Percentiles rank a stretch among this genome's conserved stretches.
Conservation (phyloP, 1,284 basidiomycete species). For the Trametes pubescens region DNA sequence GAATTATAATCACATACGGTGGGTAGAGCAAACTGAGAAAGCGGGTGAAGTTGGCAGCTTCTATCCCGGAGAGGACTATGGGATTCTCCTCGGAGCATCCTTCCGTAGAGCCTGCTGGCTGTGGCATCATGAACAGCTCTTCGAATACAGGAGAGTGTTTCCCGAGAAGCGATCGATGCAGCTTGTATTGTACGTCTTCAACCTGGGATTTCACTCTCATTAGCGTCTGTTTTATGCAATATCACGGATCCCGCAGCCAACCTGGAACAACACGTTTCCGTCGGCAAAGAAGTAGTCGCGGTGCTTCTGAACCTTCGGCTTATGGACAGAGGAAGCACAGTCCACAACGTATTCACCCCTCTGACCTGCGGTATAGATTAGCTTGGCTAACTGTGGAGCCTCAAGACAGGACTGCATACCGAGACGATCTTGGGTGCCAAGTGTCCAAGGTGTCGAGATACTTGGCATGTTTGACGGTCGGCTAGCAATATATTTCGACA, state of each 20-base stretch:
- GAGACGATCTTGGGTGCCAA: background rate
- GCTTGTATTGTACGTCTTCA: constrained; percentile 25
- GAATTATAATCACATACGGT: constrained; percentile 16
- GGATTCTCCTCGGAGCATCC: constrained; percentile 29
- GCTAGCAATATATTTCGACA: background rate
- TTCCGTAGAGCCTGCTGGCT: constrained; percentile 25
- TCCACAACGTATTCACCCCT: background rate
- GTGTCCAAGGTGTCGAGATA: background rate
- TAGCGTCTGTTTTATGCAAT: background rate
- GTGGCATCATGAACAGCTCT: constrained; percentile 30
- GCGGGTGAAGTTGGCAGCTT: constrained; percentile 25
- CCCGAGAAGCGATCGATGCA: constrained; percentile 32
- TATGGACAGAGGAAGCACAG: background rate
- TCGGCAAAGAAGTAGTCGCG: constrained; percentile 32
- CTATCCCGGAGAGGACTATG: constrained; percentile 27
- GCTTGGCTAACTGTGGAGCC: background rate
- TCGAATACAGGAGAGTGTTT: constrained; percentile 31
- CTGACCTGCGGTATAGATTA: background rate
- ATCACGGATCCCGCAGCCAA: background rate
- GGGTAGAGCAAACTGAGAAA: constrained; percentile 32
- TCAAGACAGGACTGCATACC: background rate
- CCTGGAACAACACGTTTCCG: constrained; percentile 32
- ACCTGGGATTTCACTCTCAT: constrained; percentile 10
- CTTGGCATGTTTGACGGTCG: background rate
- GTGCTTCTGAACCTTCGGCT: constrained; percentile 2